These are phyloP conservation scores for Fusarium buharicum DNA, from an alignment of 2,329 filamentous ascomycete species.

Conservation along the genomic window DNA sequence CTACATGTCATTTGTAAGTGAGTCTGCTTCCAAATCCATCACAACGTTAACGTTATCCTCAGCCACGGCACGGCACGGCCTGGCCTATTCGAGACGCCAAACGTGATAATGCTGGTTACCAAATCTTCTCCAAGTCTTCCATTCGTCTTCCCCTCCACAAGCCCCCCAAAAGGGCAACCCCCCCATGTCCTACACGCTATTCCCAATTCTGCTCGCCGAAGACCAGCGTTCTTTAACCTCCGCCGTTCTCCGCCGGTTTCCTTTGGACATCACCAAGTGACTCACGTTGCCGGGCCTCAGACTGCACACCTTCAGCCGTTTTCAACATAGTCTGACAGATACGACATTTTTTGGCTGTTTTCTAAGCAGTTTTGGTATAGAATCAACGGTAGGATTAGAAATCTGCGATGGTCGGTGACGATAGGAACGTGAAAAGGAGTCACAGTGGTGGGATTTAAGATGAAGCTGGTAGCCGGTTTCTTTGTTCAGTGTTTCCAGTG, in stretches of 20 bases:
- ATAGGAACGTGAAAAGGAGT: conserved; percentile 9
- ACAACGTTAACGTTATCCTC: background rate
- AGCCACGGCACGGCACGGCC: background rate
- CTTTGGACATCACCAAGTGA: conserved; percentile 23
- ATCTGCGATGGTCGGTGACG: conserved; percentile 1
- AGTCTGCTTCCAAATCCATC: background rate
- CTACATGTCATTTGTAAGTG: background rate
- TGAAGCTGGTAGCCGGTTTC: conserved; percentile 5
- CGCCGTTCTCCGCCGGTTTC: conserved; percentile 17
- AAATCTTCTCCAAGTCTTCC: background rate
- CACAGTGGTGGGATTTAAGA: conserved; percentile 28
- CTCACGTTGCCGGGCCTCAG: conserved; percentile 20
- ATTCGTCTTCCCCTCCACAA: background rate
- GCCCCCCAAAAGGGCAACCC: background rate
- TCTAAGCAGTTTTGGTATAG: conserved; percentile 2
- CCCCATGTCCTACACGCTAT: conserved; percentile 23
- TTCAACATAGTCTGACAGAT: conserved; percentile 1
- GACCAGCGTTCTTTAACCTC: background rate
- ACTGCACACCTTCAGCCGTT: conserved; percentile 3
- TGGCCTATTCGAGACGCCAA: background rate
- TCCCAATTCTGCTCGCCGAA: conserved; percentile 40
- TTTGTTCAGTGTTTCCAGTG: too few relatives aligned
- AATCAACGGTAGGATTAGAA: conserved; percentile 15
- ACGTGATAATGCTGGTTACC: background rate
- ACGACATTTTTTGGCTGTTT: background rate